Evolutionary conservation across 306 rosid genomes (phyloP).

Genomic region (Pterocarpus macrocarpus): DNA sequence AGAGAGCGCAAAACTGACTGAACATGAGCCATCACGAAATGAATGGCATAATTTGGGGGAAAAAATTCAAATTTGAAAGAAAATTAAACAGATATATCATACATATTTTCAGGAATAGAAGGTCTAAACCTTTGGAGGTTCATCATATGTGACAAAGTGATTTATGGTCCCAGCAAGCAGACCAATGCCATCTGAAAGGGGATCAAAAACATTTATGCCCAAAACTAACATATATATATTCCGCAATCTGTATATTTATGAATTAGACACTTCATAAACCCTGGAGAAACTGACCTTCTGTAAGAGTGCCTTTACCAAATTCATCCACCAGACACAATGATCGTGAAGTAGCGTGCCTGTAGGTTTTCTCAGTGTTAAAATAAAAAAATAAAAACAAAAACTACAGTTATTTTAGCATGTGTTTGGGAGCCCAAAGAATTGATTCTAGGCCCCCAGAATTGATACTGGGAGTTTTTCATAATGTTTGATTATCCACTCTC

Average conservation of each 20-base stretch:
- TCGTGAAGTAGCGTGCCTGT: conserved; percentile 88
- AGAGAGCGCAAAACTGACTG: too few species aligned
- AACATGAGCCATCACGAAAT: too few species aligned
- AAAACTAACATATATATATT: conserved; percentile 40
- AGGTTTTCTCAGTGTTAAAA: conserved; percentile 35
- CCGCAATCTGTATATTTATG: conserved; percentile 14
- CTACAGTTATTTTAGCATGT: conserved; percentile 2
- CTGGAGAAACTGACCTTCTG: conserved; percentile 80
- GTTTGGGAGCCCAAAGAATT: too few species aligned
- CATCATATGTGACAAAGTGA: conserved; percentile 70
- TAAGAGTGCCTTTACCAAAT: conserved; percentile 98
- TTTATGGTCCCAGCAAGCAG: conserved; percentile 91
- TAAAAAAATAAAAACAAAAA: neutral
- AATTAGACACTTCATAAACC: conserved; percentile 22
- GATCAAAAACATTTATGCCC: conserved; percentile 34
- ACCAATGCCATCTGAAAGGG: conserved; percentile 87
- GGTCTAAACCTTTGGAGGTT: conserved; percentile 83
- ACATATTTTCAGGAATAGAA: conserved; percentile 39
- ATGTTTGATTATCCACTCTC: too few species aligned
- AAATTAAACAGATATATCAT: conserved; percentile 22
- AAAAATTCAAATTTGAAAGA: conserved; percentile 12
- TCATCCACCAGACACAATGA: conserved; percentile 91
- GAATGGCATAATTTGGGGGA: too few species aligned
- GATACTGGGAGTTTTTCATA: too few species aligned
- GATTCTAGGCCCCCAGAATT: too few species aligned